phyloP scores from a whole-genome alignment of 208 protist genomes.

The Leishmania major region DNA sequence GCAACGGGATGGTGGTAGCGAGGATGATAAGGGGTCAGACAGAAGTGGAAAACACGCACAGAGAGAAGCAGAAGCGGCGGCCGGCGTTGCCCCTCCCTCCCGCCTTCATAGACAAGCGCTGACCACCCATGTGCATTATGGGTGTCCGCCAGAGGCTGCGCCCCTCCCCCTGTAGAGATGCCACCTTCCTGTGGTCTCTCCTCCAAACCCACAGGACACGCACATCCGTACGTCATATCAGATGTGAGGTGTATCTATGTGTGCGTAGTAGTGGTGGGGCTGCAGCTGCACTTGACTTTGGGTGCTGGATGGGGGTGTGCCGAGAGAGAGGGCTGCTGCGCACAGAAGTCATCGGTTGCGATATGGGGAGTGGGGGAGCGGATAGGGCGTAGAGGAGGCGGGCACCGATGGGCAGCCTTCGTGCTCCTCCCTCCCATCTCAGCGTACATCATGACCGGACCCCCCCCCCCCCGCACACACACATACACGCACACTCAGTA shows the following conservation, averaged over 20 bases:
- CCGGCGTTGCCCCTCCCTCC: not conserved
- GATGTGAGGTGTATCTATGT: not conserved
- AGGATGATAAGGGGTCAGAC: not conserved
- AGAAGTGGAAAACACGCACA: not conserved
- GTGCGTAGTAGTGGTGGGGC: not conserved
- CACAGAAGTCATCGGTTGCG: too few relatives aligned
- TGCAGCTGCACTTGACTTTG: not conserved
- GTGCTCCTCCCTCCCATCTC: not conserved
- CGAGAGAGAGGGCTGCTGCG: not conserved
- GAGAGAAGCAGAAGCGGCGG: not conserved
- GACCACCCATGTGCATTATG: not conserved
- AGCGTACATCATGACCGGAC: not conserved
- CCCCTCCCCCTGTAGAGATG: not conserved
- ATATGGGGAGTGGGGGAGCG: not conserved
- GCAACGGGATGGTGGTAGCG: not conserved
- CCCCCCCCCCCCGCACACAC: too few relatives aligned
- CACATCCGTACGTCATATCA: not conserved
- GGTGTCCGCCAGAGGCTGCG: not conserved
- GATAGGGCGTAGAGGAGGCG: not conserved
- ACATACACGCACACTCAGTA: not conserved
- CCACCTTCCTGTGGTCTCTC: not conserved
- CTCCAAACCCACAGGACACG: not conserved
- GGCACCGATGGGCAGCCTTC: not conserved
- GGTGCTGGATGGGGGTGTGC: not conserved
- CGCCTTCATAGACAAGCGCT: not conserved